Evolutionary conservation across 2,329 filamentous ascomycete species (phyloP), one percentile per base, ranked within the genome.

Genomic region (Karstenula rhodostoma): DNA sequence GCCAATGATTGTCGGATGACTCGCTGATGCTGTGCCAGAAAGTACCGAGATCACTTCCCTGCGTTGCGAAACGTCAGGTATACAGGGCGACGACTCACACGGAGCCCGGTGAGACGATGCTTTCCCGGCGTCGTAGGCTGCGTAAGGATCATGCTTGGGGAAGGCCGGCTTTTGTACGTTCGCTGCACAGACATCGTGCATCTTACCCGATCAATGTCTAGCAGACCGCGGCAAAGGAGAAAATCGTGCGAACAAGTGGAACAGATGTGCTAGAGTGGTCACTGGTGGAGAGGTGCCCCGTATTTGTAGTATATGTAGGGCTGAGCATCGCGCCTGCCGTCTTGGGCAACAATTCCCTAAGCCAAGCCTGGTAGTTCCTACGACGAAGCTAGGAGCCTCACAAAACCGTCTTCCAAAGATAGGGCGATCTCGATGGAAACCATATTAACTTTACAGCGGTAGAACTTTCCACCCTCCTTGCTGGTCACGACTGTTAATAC

Each of bases 131-230:
- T 17, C 13, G 51, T 44, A 44, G 40, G 17, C 44, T 49, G 63
- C 57, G 50, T 58, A 58, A 54, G 59, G 62, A 60, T 63, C 32
- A 65, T 64, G 62, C 67, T 44, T 61, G 60, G 62, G 55, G 43
- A 42, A 56, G 52, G 49, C 32, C 32, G 49, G 54, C 23, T 29
- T 57, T 29, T 42, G 54, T 57, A 50, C 44, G 19, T 49, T 40
- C 33, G 44, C 42, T 17, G 40, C 23, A 17, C 32, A 40, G 19
- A 51, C 4, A 33, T 43, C 6, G 37, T 22, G 52, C 35, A 46
- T 46, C 52, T 35, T 55, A 25, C n/a, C 52, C 52, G n/a, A 13
- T 32, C 40, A 23, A 19, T 35, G 52, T 25, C n/a, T 37, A 55
- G 42, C 17, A 47, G 42, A 19, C 29, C 25, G 17, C 44, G 54